phyloP scores from a whole-genome alignment of 2,329 filamentous ascomycete genomes.

The Polytolypa hystricis region DNA sequence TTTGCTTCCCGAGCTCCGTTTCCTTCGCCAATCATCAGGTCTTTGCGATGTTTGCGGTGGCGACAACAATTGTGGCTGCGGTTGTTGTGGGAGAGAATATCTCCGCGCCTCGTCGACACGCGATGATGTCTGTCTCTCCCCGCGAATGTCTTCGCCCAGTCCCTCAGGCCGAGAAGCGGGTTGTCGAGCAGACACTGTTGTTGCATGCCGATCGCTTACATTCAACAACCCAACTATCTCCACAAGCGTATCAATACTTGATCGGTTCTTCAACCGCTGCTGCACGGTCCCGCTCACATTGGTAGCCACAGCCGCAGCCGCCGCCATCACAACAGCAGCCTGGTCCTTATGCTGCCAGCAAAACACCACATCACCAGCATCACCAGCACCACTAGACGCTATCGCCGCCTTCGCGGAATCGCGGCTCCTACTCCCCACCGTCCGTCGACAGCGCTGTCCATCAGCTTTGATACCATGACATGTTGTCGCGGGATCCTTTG shows the following conservation, averaged over 20 bases:
- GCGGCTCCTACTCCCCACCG: slow-evolving; percentile 44
- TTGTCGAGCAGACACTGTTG: slow-evolving; percentile 1
- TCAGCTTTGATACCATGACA: slow-evolving; percentile 77
- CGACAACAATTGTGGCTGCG: slow-evolving; percentile 1
- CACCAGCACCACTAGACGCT: slow-evolving; percentile 16
- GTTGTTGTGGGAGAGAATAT: neutral
- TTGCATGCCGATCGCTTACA: slow-evolving; percentile 42
- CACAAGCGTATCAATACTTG: slow-evolving; percentile 78
- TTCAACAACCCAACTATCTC: slow-evolving; percentile 68
- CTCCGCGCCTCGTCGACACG: neutral
- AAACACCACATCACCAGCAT: slow-evolving; percentile 43
- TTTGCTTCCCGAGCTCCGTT: slow-evolving; percentile 14
- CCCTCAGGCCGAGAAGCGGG: slow-evolving; percentile 7
- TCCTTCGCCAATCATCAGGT: slow-evolving; percentile 9
- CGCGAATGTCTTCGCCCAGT: slow-evolving; percentile 8
- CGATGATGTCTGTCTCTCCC: slow-evolving; percentile 8
- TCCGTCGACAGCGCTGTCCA: slow-evolving; percentile 73
- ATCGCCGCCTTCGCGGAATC: slow-evolving; percentile 26
- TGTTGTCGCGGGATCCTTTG: slow-evolving; percentile 69
- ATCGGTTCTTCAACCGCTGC: slow-evolving; percentile 52
- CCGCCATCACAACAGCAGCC: slow-evolving; percentile 35
- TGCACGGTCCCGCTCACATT: slow-evolving; percentile 39
- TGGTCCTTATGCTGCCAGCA: slow-evolving; percentile 97
- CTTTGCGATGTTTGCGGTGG: neutral
- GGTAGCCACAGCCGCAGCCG: slow-evolving; percentile 31